phyloP scores from a whole-genome alignment of 306 rosid genomes.

The Malus asiatica region DNA sequence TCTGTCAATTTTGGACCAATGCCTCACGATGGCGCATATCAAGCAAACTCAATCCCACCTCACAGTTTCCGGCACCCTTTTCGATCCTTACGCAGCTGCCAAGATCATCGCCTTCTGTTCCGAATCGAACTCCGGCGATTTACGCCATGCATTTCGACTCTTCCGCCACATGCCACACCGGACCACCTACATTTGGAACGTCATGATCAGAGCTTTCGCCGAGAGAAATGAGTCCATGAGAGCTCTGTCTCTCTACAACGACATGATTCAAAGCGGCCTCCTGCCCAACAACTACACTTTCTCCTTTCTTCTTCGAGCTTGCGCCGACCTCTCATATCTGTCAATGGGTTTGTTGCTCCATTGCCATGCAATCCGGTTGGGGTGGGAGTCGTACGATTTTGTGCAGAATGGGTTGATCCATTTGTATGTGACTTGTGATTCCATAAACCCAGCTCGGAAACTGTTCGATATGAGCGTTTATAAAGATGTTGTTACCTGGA shows the following conservation, averaged over 20 bases:
- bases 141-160: slow-evolving; percentile 30
- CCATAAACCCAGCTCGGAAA: slow-evolving; percentile 22
- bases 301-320: slow-evolving; percentile 37
- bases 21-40: slow-evolving; percentile 23
- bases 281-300: slow-evolving; percentile 39
- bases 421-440: slow-evolving; percentile 27
- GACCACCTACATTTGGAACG: slow-evolving; percentile 36
- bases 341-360: slow-evolving; percentile 28
- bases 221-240: slow-evolving; percentile 22
- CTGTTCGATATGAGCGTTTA: slow-evolving; percentile 24
- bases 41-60: slow-evolving; percentile 40
- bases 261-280: slow-evolving; percentile 26
- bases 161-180: slow-evolving; percentile 26
- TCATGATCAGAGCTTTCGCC: slow-evolving; percentile 33
- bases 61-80: slow-evolving; percentile 27
- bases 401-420: slow-evolving; percentile 44
- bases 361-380: slow-evolving; percentile 23
- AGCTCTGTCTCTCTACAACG: slow-evolving; percentile 29
- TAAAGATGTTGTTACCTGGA: slow-evolving; percentile 40
- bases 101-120: slow-evolving; percentile 30
- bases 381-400: slow-evolving; percentile 49
- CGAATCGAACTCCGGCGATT: slow-evolving; percentile 1
- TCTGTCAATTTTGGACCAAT: slow-evolving; percentile 25
- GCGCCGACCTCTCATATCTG: slow-evolving; percentile 21
- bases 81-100: slow-evolving; percentile 32